Conservation (phyloP, 768 basidiomycete genomes). For the Exsudoporus frostii region DNA sequence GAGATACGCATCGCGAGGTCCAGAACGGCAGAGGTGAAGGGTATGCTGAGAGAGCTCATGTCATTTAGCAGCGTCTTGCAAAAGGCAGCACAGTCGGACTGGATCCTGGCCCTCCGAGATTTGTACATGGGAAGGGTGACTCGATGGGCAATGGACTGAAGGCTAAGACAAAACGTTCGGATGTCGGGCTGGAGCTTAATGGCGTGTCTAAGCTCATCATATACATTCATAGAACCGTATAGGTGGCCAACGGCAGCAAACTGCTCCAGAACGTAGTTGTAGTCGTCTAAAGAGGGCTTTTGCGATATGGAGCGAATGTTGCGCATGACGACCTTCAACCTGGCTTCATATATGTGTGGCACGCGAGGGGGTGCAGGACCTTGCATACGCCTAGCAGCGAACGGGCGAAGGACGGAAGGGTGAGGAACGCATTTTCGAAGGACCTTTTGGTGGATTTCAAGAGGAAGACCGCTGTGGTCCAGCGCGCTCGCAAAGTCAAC, state of each 20-base stretch:
- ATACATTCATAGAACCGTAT: conserved; percentile 55
- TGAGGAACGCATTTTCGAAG: conserved; percentile 63
- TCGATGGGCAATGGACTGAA: conserved; percentile 71
- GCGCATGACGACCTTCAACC: conserved; percentile 63
- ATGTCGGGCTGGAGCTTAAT: conserved; percentile 44
- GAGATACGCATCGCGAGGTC: conserved; percentile 69
- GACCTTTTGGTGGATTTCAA: conserved; percentile 66
- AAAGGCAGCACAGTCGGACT: conserved; percentile 44
- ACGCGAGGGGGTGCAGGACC: conserved; percentile 33
- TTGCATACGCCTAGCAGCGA: conserved; percentile 41
- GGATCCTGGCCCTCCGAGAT: conserved; percentile 32
- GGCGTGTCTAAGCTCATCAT: conserved; percentile 49
- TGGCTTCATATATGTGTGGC: conserved; percentile 60
- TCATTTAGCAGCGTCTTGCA: conserved; percentile 52
- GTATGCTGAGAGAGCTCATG: conserved; percentile 49
- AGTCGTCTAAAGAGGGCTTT: conserved; percentile 57
- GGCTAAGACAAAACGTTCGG: conserved; percentile 59
- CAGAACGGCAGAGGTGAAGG: conserved; percentile 56
- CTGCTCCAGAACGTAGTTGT: conserved; percentile 69
- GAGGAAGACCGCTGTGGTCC: conserved; percentile 50
- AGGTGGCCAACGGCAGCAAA: conserved; percentile 76
- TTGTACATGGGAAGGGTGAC: conserved; percentile 55
- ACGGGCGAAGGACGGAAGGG: conserved; percentile 41
- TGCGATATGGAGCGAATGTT: conserved; percentile 56
- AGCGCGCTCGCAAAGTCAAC: conserved; percentile 49